phyloP scores from a whole-genome alignment of 345 rosid genomes.

The Moringa oleifera region DNA sequence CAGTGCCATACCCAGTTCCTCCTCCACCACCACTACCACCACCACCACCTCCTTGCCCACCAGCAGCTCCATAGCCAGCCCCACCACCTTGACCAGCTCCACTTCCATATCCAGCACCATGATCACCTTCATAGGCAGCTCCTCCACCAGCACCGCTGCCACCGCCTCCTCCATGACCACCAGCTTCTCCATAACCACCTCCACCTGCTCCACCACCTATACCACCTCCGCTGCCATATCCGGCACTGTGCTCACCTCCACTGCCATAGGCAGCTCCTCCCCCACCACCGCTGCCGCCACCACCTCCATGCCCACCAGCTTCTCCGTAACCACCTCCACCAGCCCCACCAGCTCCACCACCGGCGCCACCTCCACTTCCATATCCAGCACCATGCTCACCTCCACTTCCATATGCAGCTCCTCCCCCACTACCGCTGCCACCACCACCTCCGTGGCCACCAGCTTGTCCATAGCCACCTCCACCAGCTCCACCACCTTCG shows the following conservation, averaged over 20 bases:
- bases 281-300: conserved; percentile 25
- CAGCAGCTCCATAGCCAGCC: conserved; percentile 21
- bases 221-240: conserved; percentile 20
- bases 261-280: conserved; percentile 25
- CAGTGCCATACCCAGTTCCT: conserved; percentile 5
- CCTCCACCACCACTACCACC: conserved; percentile 12
- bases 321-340: conserved; percentile 21
- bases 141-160: conserved; percentile 14
- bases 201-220: too few relatives aligned
- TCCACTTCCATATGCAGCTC: conserved; percentile 10
- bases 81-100: conserved; percentile 23
- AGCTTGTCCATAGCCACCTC: not conserved
- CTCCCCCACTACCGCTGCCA: conserved; percentile 15
- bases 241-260: conserved; percentile 20
- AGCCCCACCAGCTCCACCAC: conserved; percentile 18
- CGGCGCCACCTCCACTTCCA: conserved; percentile 26
- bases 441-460: conserved; percentile 8
- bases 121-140: conserved; percentile 7
- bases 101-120: conserved; percentile 11
- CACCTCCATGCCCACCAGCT: conserved; percentile 13
- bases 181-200: conserved; percentile 9
- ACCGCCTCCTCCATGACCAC: too few relatives aligned
- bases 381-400: conserved; percentile 16
- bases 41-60: conserved; percentile 17
- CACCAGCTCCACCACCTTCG: conserved; percentile 17